phyloP scores from a whole-genome alignment of 192 early-diverging fungal species.

The Mortierella claussenii region DNA sequence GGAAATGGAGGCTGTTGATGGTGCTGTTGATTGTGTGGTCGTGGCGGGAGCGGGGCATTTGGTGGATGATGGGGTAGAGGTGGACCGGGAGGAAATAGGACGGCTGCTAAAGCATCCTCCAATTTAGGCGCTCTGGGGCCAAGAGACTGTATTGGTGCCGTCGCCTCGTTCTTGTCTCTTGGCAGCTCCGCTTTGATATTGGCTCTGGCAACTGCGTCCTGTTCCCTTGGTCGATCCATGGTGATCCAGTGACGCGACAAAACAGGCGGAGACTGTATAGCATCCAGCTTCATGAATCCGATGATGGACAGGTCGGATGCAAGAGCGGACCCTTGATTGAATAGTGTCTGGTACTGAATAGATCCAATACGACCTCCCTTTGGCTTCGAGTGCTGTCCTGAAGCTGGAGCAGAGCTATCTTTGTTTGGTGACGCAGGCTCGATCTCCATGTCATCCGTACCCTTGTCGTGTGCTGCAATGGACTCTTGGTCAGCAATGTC shows the following conservation, averaged over 20 bases:
- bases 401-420: background rate
- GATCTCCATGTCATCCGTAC: background rate
- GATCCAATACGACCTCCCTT: background rate
- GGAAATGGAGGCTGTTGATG: slow-evolving; percentile 12
- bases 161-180: background rate
- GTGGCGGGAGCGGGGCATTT: background rate
- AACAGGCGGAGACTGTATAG: slow-evolving; percentile 40
- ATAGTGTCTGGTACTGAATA: slow-evolving; percentile 27
- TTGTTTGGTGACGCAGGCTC: background rate
- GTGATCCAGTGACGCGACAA: slow-evolving; percentile 45
- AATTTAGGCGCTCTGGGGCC: slow-evolving; percentile 8
- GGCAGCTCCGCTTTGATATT: background rate
- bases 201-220: background rate
- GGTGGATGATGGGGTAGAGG: background rate
- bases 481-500: background rate
- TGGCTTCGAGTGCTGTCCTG: background rate
- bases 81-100: slow-evolving; percentile 11
- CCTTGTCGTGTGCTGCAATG: background rate
- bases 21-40: slow-evolving; percentile 9
- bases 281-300: slow-evolving; percentile 26
- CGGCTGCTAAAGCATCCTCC: slow-evolving; percentile 15
- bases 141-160: background rate
- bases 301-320: slow-evolving; percentile 45
- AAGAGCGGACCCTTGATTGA: slow-evolving; percentile 33
- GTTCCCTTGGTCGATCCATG: slow-evolving; percentile 10